Base-by-base conservation (phyloP, 2,329 filamentous ascomycete genomes). In the Pseudogymnoascus sp. region DNA sequence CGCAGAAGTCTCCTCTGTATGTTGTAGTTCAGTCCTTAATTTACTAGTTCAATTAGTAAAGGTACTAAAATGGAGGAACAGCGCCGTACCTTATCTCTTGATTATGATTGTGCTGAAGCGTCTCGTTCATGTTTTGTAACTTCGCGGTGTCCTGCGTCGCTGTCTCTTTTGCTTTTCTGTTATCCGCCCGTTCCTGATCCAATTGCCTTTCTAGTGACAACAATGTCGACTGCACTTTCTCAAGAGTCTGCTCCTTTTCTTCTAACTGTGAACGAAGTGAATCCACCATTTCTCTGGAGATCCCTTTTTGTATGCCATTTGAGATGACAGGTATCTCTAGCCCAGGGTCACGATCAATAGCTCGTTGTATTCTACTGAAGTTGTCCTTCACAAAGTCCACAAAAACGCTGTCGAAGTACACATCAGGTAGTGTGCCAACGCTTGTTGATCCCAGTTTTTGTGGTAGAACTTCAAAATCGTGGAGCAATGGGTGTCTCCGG, bases 301-400 rank as follows among this genome's bases (percentile, higher is more conserved):
- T 89, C 3, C 93, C 93, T 69, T 93, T 92, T 66, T 94, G 87
- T 9, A 92, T 77, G 0, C 89, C 90, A 70, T 92, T 91, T 43
- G 86, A 81, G 61, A 91, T 80, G 9, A 94, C 83, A 0, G 91
- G 88, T 25, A 95, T 86, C 71, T 99, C 94, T 63, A 95, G 78
- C 1, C 87, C 90, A 0, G 94, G 94, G 64, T 96, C 90, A 63
- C 93, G 86, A 73, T 99, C 94, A 67, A 99, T 90, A 12, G 91
- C 89, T 64, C 91, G 85, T 38, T 88, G 78, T 62, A 97, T 77
- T 7, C 92, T 87, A 68, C 89, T 93, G 71, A 95, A 97, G 71
- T 96, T 96, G 69, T 97, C 92, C 70, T 97, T 97, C 68, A 97
- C 84, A 69, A 97, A 96, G 63, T 97, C 90, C 61, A 99, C 86